Base-by-base conservation (phyloP, 2,329 filamentous ascomycete genomes). In the Claviceps fusiformis region DNA sequence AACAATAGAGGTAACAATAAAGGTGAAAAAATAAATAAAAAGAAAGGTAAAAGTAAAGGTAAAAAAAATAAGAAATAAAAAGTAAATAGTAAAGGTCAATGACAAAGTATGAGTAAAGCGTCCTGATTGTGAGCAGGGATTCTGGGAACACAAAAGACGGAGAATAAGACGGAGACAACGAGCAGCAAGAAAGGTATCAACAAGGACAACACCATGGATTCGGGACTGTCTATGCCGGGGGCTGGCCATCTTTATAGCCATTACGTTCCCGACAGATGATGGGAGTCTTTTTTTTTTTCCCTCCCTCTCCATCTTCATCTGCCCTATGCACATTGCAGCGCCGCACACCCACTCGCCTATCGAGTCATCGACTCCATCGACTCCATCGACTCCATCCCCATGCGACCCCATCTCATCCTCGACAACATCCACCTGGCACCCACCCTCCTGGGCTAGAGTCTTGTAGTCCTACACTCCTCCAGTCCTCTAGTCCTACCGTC, bases 231-330 rank as follows among this genome's bases (percentile, higher is more conserved):
- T 7, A 29, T 47, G 15, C 41, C 41, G 41, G 54, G 54, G 31
- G 27, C 13, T 47, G 48, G 41, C 27, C 48, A 37, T 55, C 54
- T 55, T 55, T 54, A 55, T 55, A 55, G 54, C 39, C 48, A 11
- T 41, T 8, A 15, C 37, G 10, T 41, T 33, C 33, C 19, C 52
- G 29, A 44, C 46, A 50, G 39, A 49, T 50, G 29, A 54, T 50
- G 47, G 27, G n/a, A 37, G n/a, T 45, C 3, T 54, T 47, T 44
- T 33, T 27, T 24, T 37, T 37, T 44, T 29, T 53, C 19, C 33
- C 33, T 31, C 1, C 15, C 31, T 27, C n/a, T 13, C 33, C 33
- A 5, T 50, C 35, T n/a, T 10, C 29, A 2, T 39, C 48, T 50
- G 48, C n/a, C 48, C 31, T 17, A 44, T 33, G 27, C 37, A 52